Percentiles rank a stretch among this genome's conserved stretches.
Conservation (phyloP, 768 basidiomycete species). For the Baorangia bicolor region DNA sequence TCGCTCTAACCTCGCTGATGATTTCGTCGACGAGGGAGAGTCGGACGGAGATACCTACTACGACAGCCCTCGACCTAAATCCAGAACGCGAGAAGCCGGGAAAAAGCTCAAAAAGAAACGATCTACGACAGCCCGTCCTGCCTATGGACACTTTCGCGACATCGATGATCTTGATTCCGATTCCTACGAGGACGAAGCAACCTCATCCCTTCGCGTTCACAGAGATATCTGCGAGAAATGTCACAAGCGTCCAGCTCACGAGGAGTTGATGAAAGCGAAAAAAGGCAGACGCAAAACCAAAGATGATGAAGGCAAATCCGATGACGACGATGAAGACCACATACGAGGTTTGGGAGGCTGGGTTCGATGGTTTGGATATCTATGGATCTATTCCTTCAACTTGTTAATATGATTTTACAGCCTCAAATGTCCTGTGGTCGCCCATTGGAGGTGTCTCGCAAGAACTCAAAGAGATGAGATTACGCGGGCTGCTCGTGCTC, state of each 20-base stretch:
- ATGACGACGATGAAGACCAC: slow-evolving; percentile 52
- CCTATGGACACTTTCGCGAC: slow-evolving; percentile 48
- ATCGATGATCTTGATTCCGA: slow-evolving; percentile 42
- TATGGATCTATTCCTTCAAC: not conserved
- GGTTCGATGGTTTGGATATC: slow-evolving; percentile 70
- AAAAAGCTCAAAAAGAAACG: slow-evolving; percentile 31
- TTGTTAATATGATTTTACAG: slow-evolving; percentile 37
- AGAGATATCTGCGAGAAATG: slow-evolving; percentile 73
- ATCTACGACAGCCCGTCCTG: slow-evolving; percentile 41
- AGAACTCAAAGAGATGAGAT: slow-evolving; percentile 69
- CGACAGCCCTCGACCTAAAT: slow-evolving; percentile 25
- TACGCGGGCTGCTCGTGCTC: slow-evolving; percentile 57
- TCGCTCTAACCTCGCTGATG: slow-evolving; percentile 37
- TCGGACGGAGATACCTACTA: slow-evolving; percentile 35
- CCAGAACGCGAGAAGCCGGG: not conserved
- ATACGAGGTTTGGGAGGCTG: slow-evolving; percentile 66
- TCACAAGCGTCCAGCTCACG: slow-evolving; percentile 56
- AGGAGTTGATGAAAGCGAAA: slow-evolving; percentile 45
- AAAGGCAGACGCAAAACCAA: slow-evolving; percentile 40
- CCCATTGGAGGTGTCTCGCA: slow-evolving; percentile 77
- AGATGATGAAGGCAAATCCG: slow-evolving; percentile 43
- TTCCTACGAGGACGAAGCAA: slow-evolving; percentile 54
- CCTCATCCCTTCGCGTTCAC: slow-evolving; percentile 56
- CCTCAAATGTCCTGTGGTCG: slow-evolving; percentile 72
- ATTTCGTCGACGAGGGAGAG: slow-evolving; percentile 25